Base-by-base conservation (phyloP, 805 yeast genomes). In the Sugiyamaella smithiae region DNA sequence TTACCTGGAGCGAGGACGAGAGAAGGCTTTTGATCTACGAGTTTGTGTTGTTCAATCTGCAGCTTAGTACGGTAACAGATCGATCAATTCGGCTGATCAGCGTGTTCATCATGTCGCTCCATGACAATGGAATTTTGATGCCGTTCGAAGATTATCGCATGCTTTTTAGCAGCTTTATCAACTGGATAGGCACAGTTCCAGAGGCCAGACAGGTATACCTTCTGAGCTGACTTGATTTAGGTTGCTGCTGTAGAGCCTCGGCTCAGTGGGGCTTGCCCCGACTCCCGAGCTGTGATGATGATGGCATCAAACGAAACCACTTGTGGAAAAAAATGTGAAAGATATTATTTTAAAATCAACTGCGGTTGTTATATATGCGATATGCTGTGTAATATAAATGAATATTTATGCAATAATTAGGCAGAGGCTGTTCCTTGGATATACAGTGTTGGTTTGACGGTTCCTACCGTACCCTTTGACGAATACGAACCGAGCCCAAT, bases 401-500 rank as follows among this genome's bases (percentile, higher is more conserved):
- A 28, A 28, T 12, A 28, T 28, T 28, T 28, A 12, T 38, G 43
- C 28, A 38, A 9, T 38, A 38, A 9, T 38, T 14, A 16, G 33
- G 26, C 11, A 9, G 17, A 16, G 33, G 26, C 11, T 38, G 17
- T 7, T 17, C 7, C 38, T 33, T 7, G 8, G 38, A 52, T 17
- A 24, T 48, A 55, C 17, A 22, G 23, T 19, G 53, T 46, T 11
- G 58, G 52, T 43, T 46, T 46, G 28, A 56, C 59, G 14, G 50
- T 41, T 28, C 97, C 98, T 5, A 88, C 77, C 0, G 72, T 65
- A 2, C 96, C 96, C 1, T 72, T 55, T 11, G 43, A 38, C 16
- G 43, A 19, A 16, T 81, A 59, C 1, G 85, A 67, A 0, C 97
- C 97, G 44, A 91, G 62, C 0, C 97, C 97, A 40, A 89, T 74